Evolutionary conservation across 495 filamentous ascomycete genomes (phyloP).

Genomic region (Daldinia decipiens): DNA sequence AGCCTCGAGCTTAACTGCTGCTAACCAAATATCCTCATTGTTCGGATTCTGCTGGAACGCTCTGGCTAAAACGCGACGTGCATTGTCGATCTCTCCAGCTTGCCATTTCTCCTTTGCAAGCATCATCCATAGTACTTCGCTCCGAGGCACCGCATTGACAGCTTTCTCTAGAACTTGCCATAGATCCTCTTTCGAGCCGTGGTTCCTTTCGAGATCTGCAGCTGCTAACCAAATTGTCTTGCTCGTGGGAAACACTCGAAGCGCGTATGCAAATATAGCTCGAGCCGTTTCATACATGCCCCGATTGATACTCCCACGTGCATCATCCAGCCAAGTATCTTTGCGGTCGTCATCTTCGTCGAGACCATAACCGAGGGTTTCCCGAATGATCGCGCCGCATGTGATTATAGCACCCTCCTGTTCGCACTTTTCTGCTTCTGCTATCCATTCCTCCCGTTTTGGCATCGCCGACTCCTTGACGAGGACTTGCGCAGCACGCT

Average conservation of each 20-base stretch:
- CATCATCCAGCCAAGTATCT: constrained; percentile 94
- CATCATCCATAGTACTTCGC: constrained; percentile 94
- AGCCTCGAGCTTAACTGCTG: constrained; percentile 93
- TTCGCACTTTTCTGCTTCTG: constrained; percentile 93
- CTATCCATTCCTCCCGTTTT: constrained; percentile 96
- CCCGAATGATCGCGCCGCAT: constrained; percentile 85
- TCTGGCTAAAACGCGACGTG: constrained; percentile 79
- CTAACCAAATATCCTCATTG: constrained; percentile 97
- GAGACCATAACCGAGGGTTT: constrained; percentile 91
- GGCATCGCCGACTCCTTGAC: constrained; percentile 94
- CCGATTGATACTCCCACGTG: constrained; percentile 76
- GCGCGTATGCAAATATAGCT: constrained; percentile 90
- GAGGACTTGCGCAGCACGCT: constrained; percentile 88
- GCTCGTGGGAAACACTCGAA: constrained; percentile 86
- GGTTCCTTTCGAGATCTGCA: constrained; percentile 88
- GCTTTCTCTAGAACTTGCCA: constrained; percentile 90
- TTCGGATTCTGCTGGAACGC: constrained; percentile 94
- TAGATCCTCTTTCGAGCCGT: constrained; percentile 84
- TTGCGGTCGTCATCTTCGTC: constrained; percentile 98
- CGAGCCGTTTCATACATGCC: constrained; percentile 89
- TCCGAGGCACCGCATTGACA: constrained; percentile 89
- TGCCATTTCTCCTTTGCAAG: constrained; percentile 94
- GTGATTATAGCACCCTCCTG: constrained; percentile 89
- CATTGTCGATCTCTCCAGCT: constrained; percentile 83
- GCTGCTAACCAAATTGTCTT: constrained; percentile 88